These are phyloP conservation scores for Aristolochia californica DNA, from an alignment of 164 flowering plant species.

Conservation along the genomic window DNA sequence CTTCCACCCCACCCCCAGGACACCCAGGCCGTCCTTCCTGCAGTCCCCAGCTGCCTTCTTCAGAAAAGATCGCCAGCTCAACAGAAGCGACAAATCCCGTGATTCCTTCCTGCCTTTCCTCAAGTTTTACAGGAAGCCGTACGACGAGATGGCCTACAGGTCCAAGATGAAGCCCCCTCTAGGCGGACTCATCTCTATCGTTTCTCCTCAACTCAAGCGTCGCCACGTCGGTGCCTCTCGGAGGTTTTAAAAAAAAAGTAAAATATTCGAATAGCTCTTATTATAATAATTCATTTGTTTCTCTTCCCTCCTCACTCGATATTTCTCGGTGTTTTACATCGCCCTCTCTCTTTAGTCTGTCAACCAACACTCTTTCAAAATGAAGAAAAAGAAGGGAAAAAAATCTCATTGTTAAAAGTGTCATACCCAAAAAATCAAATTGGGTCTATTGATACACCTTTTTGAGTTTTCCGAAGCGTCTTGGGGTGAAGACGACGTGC, in stretches of 20 bases:
- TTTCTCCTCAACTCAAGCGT: constrained; percentile 56
- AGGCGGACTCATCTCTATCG: constrained; percentile 89
- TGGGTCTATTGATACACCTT: not conserved
- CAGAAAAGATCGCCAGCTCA: constrained; percentile 38
- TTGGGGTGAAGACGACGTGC: constrained; percentile 35
- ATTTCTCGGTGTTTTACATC: too few species aligned
- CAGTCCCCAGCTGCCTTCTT: constrained; percentile 84
- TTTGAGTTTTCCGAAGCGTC: not conserved
- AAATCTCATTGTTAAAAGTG: not conserved
- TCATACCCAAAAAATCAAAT: not conserved
- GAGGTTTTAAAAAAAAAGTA: constrained; percentile 31
- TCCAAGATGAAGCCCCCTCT: constrained; percentile 98
- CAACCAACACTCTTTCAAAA: too few species aligned
- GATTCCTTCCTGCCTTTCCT: constrained; percentile 60
- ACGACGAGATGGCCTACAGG: constrained; percentile 86
- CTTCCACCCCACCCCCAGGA: constrained; percentile 67
- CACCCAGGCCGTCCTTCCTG: constrained; percentile 79
- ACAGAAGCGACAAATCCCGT: constrained; percentile 43
- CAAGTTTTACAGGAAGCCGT: constrained; percentile 75
- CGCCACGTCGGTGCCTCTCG: constrained; percentile 74
- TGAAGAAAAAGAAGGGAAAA: too few species aligned
- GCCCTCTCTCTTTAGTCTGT: too few species aligned
- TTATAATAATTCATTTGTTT: too few species aligned
- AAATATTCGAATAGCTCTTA: too few species aligned
- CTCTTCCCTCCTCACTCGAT: too few species aligned